Percentiles rank a stretch among this genome's conserved stretches.
These are phyloP conservation scores for Cordyceps tenuipes DNA, from an alignment of 2,329 filamentous ascomycete genomes.

Conservation along the genomic window DNA sequence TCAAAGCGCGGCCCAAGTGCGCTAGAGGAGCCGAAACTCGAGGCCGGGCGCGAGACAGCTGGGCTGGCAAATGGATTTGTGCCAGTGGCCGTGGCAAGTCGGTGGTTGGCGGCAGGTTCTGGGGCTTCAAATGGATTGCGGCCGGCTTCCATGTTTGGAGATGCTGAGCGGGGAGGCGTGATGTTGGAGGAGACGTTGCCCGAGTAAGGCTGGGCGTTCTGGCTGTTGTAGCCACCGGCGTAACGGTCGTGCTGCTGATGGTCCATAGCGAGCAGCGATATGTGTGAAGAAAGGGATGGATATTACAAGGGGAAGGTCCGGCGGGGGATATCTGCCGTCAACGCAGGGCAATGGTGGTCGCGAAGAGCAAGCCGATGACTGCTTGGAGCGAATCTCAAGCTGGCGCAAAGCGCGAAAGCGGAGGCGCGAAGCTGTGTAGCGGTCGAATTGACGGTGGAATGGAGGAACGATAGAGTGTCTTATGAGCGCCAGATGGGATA, in stretches of 20 bases:
- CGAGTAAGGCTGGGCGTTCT: conserved; percentile 20
- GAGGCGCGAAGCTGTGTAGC: not conserved
- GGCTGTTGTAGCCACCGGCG: conserved; percentile 19
- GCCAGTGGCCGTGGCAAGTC: conserved; percentile 16
- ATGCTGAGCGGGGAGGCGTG: conserved; percentile 33
- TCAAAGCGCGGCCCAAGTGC: conserved; percentile 28
- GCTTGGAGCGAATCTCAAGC: not conserved
- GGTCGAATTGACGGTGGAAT: not conserved
- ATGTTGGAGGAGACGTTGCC: conserved; percentile 28
- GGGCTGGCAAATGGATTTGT: conserved; percentile 41
- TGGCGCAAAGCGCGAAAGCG: not conserved
- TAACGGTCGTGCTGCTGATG: conserved; percentile 18
- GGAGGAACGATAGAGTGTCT: not conserved
- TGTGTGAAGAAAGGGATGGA: not conserved
- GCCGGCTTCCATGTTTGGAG: conserved; percentile 32
- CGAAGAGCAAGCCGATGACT: not conserved
- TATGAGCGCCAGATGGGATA: not conserved
- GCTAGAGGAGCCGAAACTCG: conserved; percentile 39
- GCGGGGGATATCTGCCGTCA: not conserved
- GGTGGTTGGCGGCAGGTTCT: conserved; percentile 29
- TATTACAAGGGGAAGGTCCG: not conserved
- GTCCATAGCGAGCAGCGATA: conserved; percentile 19
- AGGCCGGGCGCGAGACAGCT: conserved; percentile 35
- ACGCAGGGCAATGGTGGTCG: not conserved
- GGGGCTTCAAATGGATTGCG: conserved; percentile 33